These are phyloP conservation scores for Podospora pseudopauciseta DNA, from an alignment of 495 filamentous ascomycete genomes.

Conservation along the genomic window DNA sequence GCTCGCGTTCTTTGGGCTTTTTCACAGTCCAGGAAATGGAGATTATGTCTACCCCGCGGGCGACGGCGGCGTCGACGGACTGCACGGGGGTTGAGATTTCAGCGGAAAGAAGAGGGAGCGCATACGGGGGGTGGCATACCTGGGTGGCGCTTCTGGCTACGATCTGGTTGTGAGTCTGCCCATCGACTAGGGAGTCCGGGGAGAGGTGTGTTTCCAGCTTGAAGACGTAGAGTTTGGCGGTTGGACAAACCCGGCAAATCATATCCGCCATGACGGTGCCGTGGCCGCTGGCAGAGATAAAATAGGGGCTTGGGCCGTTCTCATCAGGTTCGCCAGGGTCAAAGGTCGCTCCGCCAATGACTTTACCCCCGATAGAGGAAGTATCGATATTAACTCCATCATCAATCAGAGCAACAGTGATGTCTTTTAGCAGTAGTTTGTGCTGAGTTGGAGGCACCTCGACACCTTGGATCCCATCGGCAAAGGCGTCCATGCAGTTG, in stretches of 20 bases:
- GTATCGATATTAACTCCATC: background rate
- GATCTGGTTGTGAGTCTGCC: background rate
- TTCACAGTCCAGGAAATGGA: slow-evolving; percentile 21
- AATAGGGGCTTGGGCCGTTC: slow-evolving; percentile 1
- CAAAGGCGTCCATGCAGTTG: no score
- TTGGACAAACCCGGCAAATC: slow-evolving; percentile 6
- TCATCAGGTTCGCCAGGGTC: background rate
- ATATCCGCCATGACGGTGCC: slow-evolving; percentile 13
- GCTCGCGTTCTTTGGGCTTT: slow-evolving; percentile 9
- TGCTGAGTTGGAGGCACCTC: no score
- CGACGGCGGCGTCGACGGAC: slow-evolving; percentile 14
- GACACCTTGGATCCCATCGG: no score
- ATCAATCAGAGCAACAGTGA: background rate
- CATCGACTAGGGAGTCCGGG: background rate
- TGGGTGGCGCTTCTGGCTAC: slow-evolving; percentile 8
- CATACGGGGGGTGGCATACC: background rate
- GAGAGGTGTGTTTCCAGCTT: slow-evolving; percentile 2
- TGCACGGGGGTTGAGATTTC: background rate
- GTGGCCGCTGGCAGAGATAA: slow-evolving; percentile 3
- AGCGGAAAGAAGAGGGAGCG: background rate
- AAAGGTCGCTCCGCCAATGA: background rate
- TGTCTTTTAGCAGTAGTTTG: background rate
- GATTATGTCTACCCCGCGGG: slow-evolving; percentile 16
- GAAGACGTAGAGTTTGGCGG: slow-evolving; percentile 1
- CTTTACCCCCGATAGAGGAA: background rate